Percentiles rank a stretch among this genome's conserved stretches.
Evolutionary conservation across 345 rosid genomes (phyloP).

Genomic region (Bruguiera parviflora): DNA sequence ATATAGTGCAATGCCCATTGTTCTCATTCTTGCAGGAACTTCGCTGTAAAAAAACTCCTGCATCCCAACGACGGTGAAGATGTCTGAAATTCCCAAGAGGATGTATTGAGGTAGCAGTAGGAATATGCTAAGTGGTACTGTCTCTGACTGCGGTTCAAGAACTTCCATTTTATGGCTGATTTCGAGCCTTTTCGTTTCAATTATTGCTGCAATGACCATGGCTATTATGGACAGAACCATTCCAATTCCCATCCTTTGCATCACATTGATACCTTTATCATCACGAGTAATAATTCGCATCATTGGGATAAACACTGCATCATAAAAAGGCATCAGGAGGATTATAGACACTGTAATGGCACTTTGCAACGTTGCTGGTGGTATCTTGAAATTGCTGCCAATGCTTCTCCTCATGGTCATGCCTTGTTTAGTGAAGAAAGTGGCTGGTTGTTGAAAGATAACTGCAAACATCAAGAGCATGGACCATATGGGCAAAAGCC

Average conservation of each 20-base stretch:
- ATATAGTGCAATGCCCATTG: constrained; percentile 87
- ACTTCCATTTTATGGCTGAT: constrained; percentile 27
- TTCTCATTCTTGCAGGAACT: constrained; percentile 79
- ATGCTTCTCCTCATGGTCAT: constrained; percentile 74
- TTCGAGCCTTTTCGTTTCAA: constrained; percentile 62
- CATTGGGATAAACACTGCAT: constrained; percentile 56
- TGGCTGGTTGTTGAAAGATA: constrained; percentile 79
- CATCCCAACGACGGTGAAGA: constrained; percentile 95
- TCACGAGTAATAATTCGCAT: constrained; percentile 37
- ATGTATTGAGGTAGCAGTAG: constrained; percentile 90
- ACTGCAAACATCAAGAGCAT: constrained; percentile 88
- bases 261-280: constrained; percentile 53
- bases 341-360: constrained; percentile 82
- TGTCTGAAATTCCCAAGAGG: constrained; percentile 74
- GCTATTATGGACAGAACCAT: constrained; percentile 82
- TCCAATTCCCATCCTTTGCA: constrained; percentile 87
- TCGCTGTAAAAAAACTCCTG: constrained; percentile 94
- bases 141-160: constrained; percentile 15
- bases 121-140: constrained; percentile 60
- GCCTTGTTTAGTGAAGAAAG: constrained; percentile 93
- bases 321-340: constrained; percentile 80
- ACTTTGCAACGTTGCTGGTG: constrained; percentile 91
- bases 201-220: constrained; percentile 75
- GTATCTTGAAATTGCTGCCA: constrained; percentile 70
- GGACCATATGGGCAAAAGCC: constrained; percentile 83